Base-by-base conservation (phyloP, 805 yeast genomes). In the Torulaspora maleeae region DNA sequence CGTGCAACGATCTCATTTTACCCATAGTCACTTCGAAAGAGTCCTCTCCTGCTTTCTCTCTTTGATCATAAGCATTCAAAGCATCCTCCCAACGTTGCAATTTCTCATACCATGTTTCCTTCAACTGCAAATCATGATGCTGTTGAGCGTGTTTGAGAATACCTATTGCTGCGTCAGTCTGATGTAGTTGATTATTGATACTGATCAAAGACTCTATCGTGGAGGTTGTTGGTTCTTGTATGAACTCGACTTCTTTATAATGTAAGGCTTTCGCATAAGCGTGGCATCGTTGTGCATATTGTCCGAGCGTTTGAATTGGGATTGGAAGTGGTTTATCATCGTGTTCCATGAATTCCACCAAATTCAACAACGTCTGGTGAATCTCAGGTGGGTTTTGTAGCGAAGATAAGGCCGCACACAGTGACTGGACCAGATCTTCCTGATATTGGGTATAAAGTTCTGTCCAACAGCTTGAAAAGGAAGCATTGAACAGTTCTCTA, bases 41-140 rank as follows among this genome's bases (percentile, higher is more conserved):
- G 45, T 82, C 83, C 33, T 67, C 69, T 5, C 69, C 65, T 8
- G 60, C 60, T 48, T 70, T 70, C 54, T 81, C 91, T 59, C 97
- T 76, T 56, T 82, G 86, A 53, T 83, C 82, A 62, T 93, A 93
- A 0, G 97, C 96, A 38, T 79, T 77, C 49, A 93, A 71, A 0
- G 99, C 99, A 67, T 93, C 99, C 54, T 91, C 98, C 99, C 99
- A 93, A 51, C 98, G 74, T 60, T 89, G 97, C 35, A 93, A 70
- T 61, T 91, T 93, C 64, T 93, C 99, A 59, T 87, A 93, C 99
- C 99, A 93, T 0, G 96, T 86, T 66, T 93, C 99, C 59, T 90
- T 91, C 49, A 95, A 75, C 64, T 90, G 96, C 36, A 93, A 70
- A 45, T 84, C 88, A 59, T 91, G 95, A 51, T 86, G 91, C 49